Base-by-base conservation (phyloP, 2,329 filamentous ascomycete genomes). In the Balansia obtecta region DNA sequence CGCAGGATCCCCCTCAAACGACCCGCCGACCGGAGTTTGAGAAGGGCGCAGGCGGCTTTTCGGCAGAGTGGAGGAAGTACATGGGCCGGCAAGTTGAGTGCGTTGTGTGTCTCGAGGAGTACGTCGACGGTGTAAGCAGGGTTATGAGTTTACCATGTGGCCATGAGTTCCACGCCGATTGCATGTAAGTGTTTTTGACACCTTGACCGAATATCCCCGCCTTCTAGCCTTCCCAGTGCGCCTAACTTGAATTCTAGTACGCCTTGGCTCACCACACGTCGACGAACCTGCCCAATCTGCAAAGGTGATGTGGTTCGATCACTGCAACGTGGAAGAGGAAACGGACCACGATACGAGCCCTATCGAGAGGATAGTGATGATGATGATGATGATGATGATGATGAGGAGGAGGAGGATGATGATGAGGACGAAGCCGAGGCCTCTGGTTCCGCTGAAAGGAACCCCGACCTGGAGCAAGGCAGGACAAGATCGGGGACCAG, bases 141-240 rank as follows among this genome's bases (percentile, higher is more conserved):
- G 91, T 98, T 39, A 98, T 98, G 93, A 94, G 89, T 63, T 71
- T 98, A 52, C 93, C 93, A 9, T 98, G 93, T 68, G 93, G 93
- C 37, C 93, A 98, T 65, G 93, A 98, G 62, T 98, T 97, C 67
- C 93, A 98, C 66, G 91, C 77, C 30, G 89, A 95, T 64, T 98
- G 93, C 89, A 97, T 98, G 89, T 95, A 71, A 84, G 89, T 85
- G 48, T 50, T 27, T 33, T 11, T 4, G 13, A n/a, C 4, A 6
- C 9, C 8, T 32, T n/a, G 2, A 20, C 27, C 34, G 27, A 4
- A 11, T 18, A 33, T n/a, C 33, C 12, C 13, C 16, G 10, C 16
- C 15, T 42, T n/a, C 18, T 37, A 10, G 8, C 44, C 50, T 27
- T 52, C 47, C 33, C 34, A 48, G 42, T 32, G 16, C 3, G 7